Conservation (phyloP, 345 rosid species). For the Hibiscus mutabilis region DNA sequence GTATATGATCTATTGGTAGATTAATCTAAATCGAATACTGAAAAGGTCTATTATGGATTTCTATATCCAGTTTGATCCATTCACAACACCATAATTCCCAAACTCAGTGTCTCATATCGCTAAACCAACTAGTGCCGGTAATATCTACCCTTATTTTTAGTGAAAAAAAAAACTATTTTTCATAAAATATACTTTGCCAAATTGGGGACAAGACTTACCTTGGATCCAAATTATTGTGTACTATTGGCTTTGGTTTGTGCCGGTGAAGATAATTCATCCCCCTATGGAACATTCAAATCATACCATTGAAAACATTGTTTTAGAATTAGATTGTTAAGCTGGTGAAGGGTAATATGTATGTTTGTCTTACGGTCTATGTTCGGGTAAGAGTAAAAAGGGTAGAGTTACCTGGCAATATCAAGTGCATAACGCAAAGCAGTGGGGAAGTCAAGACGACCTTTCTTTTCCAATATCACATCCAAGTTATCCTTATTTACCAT, state of each 20-base stretch:
- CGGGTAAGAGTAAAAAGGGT: too few species aligned
- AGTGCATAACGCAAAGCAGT: constrained; percentile 49
- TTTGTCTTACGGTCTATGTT: too few species aligned
- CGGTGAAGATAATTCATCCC: constrained; percentile 63
- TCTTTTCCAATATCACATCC: constrained; percentile 25
- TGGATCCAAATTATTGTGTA: constrained; percentile 48
- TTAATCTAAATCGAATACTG: too few species aligned
- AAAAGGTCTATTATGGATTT: too few species aligned
- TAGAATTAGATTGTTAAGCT: too few species aligned
- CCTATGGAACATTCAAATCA: constrained; percentile 21
- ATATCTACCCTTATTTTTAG: too few species aligned
- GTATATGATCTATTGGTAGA: too few species aligned
- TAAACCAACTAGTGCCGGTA: too few species aligned
- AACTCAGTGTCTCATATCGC: too few species aligned
- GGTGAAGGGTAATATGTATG: too few species aligned
- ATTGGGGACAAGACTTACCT: constrained; percentile 22
- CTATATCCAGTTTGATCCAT: too few species aligned
- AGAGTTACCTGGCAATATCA: constrained; percentile 43
- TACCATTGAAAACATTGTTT: not conserved
- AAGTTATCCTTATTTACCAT: constrained; percentile 33
- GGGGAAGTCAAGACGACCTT: constrained; percentile 34
- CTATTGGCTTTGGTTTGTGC: constrained; percentile 54
- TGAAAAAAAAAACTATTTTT: not conserved
- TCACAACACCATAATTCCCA: too few species aligned
- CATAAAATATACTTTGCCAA: not conserved